Evolutionary conservation across 495 filamentous ascomycete genomes (phyloP), one percentile per base, ranked within the genome.

Genomic region (Oleoguttula mirabilis): DNA sequence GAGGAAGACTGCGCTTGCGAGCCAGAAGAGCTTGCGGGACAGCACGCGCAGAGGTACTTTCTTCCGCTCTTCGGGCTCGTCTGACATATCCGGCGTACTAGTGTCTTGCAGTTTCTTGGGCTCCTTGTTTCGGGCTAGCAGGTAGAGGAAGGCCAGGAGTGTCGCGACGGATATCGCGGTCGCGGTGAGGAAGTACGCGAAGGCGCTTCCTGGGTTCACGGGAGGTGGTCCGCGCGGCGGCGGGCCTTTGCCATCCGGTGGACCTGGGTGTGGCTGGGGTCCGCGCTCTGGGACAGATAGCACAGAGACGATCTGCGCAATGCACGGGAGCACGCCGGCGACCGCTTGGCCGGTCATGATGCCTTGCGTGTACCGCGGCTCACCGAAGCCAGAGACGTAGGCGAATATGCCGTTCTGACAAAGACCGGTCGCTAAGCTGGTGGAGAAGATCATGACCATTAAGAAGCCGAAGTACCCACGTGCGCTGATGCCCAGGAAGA

Each of bases 291-390:
- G 69, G 10, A 88, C 72, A 0, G 76, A 72, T 22, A 96, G 67
- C 21, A 88, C 84, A 1, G 85, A 82, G 28, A 83, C 54, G 48
- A 95, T 90, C 54, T 84, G 88, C 0, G 82, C 82, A 42, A 94
- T 71, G 31, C 82, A 82, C 0, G 90, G 92, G 11, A 96, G 68
- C 3, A 99, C 88, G 23, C 90, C 90, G 1, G 90, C 87, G 5
- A 96, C 68, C 12, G 77, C 92, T 59, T 99, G 90, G 7, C 90
- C 90, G 19, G 77, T 77, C 92, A 99, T 96, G 59, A 96, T 87
- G 15, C 80, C 90, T 60, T 95, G 88, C 36, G 82, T 94, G 63
- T 94, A 96, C 52, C 85, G 78, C 12, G 80, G 73, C 37, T 80
- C 62, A 15, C 78, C 84, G 50, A 94, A 94, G 21, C 80, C 79